Conservation (phyloP, 1,284 basidiomycete genomes). For the Pascua guehoae region DNA sequence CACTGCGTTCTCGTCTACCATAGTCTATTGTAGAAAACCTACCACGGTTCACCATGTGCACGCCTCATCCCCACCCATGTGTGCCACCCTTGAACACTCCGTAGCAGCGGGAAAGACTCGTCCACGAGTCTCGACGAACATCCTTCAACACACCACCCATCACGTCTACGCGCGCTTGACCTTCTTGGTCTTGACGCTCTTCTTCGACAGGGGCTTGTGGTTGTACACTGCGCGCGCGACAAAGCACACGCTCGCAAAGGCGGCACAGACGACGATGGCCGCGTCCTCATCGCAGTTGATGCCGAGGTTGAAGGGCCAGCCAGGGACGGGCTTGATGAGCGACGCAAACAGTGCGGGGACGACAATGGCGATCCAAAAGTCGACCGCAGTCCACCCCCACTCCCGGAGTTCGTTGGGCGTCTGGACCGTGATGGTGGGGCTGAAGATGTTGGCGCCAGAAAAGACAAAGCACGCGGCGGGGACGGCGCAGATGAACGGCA, state of each 20-base stretch:
- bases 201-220: constrained; percentile 19
- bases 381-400: constrained; percentile 43
- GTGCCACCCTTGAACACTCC: no score
- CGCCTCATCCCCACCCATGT: no score
- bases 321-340: constrained; percentile 39
- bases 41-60: no score
- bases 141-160: no score
- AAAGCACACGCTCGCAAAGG: constrained; percentile 27
- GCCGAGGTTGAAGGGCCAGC: constrained; percentile 32
- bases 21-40: no score
- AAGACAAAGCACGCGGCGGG: constrained; percentile 44
- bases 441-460: constrained; percentile 39
- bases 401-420: constrained; percentile 42
- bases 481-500: constrained; percentile 45
- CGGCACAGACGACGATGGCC: constrained; percentile 32
- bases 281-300: constrained; percentile 23
- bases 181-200: constrained; percentile 17
- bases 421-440: constrained; percentile 25
- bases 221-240: constrained; percentile 35
- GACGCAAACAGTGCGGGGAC: constrained; percentile 36
- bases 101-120: no score
- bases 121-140: no score
- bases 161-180: constrained; percentile 24
- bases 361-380: constrained; percentile 41
- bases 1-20: no score